Conservation (phyloP, 345 rosid genomes). For the Camelina hispida region DNA sequence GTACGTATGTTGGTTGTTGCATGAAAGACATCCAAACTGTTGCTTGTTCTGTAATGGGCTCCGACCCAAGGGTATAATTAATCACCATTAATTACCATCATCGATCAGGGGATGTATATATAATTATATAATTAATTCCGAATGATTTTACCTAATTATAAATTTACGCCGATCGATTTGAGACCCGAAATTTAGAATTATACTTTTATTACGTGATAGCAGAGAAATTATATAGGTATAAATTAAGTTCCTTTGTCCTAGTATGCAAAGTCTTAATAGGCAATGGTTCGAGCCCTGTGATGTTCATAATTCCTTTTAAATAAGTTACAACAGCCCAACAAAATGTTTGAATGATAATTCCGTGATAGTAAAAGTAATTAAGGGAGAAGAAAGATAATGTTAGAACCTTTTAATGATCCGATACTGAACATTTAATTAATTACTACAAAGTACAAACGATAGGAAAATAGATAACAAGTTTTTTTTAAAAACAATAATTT, state of each 20-base stretch:
- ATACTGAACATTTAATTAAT: not conserved
- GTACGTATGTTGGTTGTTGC: not conserved
- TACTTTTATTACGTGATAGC: too few relatives aligned
- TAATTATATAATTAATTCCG: not conserved
- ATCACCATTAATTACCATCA: not conserved
- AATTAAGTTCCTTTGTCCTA: too few relatives aligned
- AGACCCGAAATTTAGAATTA: not conserved
- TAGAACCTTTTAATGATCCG: not conserved
- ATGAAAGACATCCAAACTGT: not conserved
- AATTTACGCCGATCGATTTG: not conserved
- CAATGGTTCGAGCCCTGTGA: too few relatives aligned
- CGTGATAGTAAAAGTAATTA: not conserved
- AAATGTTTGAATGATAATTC: too few relatives aligned
- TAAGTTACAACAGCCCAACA: too few relatives aligned
- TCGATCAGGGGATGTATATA: not conserved
- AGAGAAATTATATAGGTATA: too few relatives aligned
- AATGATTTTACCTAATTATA: not conserved
- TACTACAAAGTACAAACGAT: not conserved
- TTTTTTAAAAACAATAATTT: not conserved
- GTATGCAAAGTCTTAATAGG: too few relatives aligned
- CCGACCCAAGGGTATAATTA: not conserved
- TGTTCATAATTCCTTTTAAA: too few relatives aligned
- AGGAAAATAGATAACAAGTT: not conserved
- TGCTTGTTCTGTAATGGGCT: not conserved
- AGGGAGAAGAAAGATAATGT: not conserved